Base-by-base conservation (phyloP, 2,329 filamentous ascomycete genomes). In the Graphilbum sp. region DNA sequence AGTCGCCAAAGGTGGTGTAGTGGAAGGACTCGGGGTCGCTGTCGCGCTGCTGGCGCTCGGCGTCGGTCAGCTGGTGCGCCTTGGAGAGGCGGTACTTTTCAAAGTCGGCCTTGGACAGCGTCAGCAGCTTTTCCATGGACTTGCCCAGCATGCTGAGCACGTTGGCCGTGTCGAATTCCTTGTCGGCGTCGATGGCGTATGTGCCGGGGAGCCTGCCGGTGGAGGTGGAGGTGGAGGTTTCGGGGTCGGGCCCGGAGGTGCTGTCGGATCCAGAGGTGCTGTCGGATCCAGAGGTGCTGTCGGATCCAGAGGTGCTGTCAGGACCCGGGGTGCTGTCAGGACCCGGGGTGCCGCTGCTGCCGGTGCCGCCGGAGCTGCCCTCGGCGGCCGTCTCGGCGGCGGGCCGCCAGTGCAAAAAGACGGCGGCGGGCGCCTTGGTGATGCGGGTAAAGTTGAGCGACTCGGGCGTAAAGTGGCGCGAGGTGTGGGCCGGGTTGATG, bases 151-250 rank as follows among this genome's bases (percentile, higher is more conserved):
- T 85, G 58, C 81, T 90, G 36, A 98, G 67, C 24, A 98, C 73
- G 47, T 84, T 96, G 24, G 82, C 79, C 8, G 63, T 69, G 49
- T 95, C 87, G 47, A 75, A 90, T 52, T 94, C 72, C 59, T 96
- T 98, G 58, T 98, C 90, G 1, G 87, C 84, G 54, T 98, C 90
- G 42, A 98, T 90, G 5, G 88, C 87, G 54, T 98, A 98, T 1
- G 76, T 71, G 1, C 87, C 88, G 27, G 27, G 6, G 6, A 29
- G 10, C 11, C 23, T 12, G 51, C 94, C 72, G 13, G 15, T 19
- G 23, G 23, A n/a, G n/a, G n/a, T n/a, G n/a, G n/a, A n/a, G n/a
- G n/a, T n/a, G n/a, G n/a, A n/a, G n/a, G n/a, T n/a, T n/a, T n/a
- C n/a, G n/a, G n/a, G n/a, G n/a, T n/a, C n/a, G n/a, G n/a, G n/a